These are phyloP conservation scores for Eimeria brunetti DNA, from an alignment of 169 alveolate genomes.

Conservation along the genomic window DNA sequence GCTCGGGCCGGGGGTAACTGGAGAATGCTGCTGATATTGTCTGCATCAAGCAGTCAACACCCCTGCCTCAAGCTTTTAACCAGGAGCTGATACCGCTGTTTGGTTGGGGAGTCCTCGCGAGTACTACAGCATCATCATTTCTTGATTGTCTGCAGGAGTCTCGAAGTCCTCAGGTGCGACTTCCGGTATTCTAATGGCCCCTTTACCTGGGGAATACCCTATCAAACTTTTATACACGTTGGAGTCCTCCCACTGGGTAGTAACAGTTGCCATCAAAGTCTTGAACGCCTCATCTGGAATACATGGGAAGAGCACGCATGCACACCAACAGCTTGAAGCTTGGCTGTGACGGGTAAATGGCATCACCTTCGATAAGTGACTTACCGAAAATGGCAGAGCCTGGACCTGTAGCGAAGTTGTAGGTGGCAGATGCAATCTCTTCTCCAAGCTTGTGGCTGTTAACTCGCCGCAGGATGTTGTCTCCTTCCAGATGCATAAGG, in stretches of 20 bases:
- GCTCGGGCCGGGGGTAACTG: not conserved
- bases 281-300: conserved; percentile 47
- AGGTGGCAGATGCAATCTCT: conserved; percentile 39
- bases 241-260: conserved; percentile 70
- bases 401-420: conserved; percentile 12
- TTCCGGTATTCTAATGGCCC: conserved; percentile 12
- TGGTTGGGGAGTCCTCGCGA: not conserved
- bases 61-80: not conserved
- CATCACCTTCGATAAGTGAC: not conserved
- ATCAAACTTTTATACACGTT: conserved; percentile 12
- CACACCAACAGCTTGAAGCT: conserved; percentile 4
- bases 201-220: not conserved
- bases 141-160: conserved; percentile 32
- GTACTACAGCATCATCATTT: not conserved
- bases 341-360: not conserved
- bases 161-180: conserved; percentile 68
- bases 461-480: conserved; percentile 19
- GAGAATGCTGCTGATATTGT: not conserved
- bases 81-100: not conserved
- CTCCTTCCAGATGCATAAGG: conserved; percentile 67
- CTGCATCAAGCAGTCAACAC: not conserved
- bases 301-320: not conserved
- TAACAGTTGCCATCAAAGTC: conserved; percentile 66
- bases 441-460: conserved; percentile 15
- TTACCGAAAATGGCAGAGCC: conserved; percentile 19